phyloP scores from a whole-genome alignment of 208 protist genomes.

The Leishmania gerbilli region DNA sequence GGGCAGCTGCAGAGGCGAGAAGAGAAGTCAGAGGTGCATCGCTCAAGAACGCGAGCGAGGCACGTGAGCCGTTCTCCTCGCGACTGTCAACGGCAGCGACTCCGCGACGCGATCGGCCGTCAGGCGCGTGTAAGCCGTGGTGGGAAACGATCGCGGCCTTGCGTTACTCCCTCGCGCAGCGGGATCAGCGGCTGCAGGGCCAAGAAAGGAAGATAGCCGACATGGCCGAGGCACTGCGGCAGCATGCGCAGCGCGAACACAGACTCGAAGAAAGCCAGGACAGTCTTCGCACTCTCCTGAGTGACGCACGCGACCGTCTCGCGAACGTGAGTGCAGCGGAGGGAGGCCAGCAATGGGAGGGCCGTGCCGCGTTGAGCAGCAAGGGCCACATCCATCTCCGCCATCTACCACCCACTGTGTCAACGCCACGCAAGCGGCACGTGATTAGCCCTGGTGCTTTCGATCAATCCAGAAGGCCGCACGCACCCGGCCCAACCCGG shows the following conservation, averaged over 20 bases:
- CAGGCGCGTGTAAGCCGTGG: neutral
- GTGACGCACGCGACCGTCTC: neutral
- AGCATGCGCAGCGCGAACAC: slow-evolving; percentile 11
- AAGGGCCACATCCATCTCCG: neutral
- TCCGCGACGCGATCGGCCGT: neutral
- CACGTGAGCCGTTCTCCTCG: neutral
- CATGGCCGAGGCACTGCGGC: slow-evolving; percentile 6
- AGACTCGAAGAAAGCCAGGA: neutral
- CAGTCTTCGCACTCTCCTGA: neutral
- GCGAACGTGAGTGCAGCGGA: neutral
- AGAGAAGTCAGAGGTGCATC: too few relatives aligned
- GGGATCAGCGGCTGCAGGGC: slow-evolving; percentile 14
- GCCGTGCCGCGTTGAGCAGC: neutral
- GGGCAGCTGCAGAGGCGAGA: too few relatives aligned
- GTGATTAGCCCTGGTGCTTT: neutral
- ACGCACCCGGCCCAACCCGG: neutral
- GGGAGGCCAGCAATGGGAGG: neutral
- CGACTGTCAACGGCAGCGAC: neutral
- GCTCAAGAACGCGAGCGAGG: neutral
- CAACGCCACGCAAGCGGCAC: neutral
- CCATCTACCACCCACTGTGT: neutral
- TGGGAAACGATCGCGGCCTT: neutral
- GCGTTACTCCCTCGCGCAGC: slow-evolving; percentile 13
- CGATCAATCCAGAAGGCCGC: neutral
- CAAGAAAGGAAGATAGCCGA: slow-evolving; percentile 10